These are phyloP conservation scores for Pezicula carpinea DNA, from an alignment of 2,329 filamentous ascomycete genomes.

Conservation along the genomic window DNA sequence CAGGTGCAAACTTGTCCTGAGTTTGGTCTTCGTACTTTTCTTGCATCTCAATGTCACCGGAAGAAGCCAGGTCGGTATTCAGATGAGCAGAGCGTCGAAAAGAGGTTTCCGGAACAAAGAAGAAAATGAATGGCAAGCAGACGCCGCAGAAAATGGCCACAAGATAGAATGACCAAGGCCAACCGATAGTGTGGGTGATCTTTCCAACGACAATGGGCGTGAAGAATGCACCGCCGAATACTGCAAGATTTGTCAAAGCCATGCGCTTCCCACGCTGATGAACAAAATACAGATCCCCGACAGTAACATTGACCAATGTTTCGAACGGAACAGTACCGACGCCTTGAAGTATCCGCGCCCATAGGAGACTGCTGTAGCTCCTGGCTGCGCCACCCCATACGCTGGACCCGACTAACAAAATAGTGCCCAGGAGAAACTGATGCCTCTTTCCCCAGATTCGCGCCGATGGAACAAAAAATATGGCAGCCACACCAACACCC, in stretches of 20 bases:
- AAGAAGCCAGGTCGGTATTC: slow-evolving; percentile 59
- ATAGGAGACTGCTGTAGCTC: slow-evolving; percentile 69
- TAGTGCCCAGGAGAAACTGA: slow-evolving; percentile 72
- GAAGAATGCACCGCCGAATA: slow-evolving; percentile 68
- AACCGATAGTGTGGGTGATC: slow-evolving; percentile 72
- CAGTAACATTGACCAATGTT: slow-evolving; percentile 79
- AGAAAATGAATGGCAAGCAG: slow-evolving; percentile 65
- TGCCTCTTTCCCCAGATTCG: slow-evolving; percentile 92
- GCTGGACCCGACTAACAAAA: slow-evolving; percentile 69
- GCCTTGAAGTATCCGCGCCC: slow-evolving; percentile 79
- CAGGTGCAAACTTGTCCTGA: background rate
- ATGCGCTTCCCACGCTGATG: slow-evolving; percentile 81
- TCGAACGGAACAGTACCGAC: slow-evolving; percentile 86
- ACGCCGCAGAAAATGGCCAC: slow-evolving; percentile 76
- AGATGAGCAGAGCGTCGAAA: slow-evolving; percentile 62
- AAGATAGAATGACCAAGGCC: slow-evolving; percentile 85
- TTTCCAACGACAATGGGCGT: slow-evolving; percentile 90
- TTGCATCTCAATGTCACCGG: slow-evolving; percentile 11
- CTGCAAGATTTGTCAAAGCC: slow-evolving; percentile 70
- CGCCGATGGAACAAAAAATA: slow-evolving; percentile 82
- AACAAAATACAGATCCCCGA: slow-evolving; percentile 88
- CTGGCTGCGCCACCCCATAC: slow-evolving; percentile 68
- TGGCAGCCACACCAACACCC: slow-evolving; percentile 74
- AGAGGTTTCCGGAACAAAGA: slow-evolving; percentile 82
- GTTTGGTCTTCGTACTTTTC: background rate